These are phyloP conservation scores for Mortierella polycephala DNA, from an alignment of 371 early-diverging fungal genomes.

Conservation along the genomic window DNA sequence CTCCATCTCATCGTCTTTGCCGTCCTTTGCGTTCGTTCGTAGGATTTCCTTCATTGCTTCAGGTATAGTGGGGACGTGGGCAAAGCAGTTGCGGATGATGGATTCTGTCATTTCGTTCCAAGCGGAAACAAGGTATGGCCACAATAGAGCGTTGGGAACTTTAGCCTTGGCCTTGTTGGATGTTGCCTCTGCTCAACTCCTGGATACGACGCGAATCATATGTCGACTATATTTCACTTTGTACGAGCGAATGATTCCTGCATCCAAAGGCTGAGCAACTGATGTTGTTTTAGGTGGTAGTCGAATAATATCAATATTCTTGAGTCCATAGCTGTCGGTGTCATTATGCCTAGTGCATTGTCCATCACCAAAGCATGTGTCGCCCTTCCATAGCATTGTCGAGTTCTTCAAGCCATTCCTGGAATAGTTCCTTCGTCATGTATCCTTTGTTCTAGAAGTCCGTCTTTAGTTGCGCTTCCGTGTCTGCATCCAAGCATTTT, in stretches of 20 bases:
- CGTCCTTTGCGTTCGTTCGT: background rate
- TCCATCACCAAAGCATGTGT: background rate
- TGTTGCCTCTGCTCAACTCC: background rate
- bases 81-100: slow-evolving; percentile 11
- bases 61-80: slow-evolving; percentile 7
- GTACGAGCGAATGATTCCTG: background rate
- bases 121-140: background rate
- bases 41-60: background rate
- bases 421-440: slow-evolving; percentile 1
- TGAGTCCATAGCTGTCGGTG: background rate
- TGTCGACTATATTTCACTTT: slow-evolving; percentile 6
- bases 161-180: background rate
- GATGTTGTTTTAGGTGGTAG: slow-evolving; percentile 8
- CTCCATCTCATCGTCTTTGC: slow-evolving; percentile 4
- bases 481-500: background rate
- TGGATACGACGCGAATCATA: slow-evolving; percentile 4
- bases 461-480: background rate
- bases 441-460: background rate
- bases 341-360: slow-evolving; percentile 6
- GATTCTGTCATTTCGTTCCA: background rate
- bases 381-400: background rate
- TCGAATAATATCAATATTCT: background rate
- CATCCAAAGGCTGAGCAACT: too few relatives aligned
- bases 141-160: slow-evolving; percentile 5
- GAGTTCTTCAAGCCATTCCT: background rate